Base-by-base conservation (phyloP, 2,329 filamentous ascomycete genomes). In the Malbranchea zuffiana region DNA sequence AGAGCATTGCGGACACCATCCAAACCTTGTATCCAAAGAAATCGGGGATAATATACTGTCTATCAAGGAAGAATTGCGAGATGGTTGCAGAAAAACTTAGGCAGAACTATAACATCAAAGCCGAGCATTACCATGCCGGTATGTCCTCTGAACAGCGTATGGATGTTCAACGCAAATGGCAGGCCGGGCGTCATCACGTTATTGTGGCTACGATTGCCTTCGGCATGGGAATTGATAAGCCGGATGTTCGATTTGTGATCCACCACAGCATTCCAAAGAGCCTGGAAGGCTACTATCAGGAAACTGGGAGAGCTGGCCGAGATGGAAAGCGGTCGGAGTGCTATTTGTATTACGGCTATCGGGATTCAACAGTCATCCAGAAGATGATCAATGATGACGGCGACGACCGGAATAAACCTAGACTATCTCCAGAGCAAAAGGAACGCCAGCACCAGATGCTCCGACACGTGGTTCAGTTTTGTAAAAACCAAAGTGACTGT, bases 191-290 rank as follows among this genome's bases (percentile, higher is more conserved):
- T 35, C 74, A 80, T 50, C 82, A 94, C 48, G 82, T 98, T 21
- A 92, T 98, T 28, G 90, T 98, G 33, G 92, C 90, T 13, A 98
- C 90, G 0, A 96, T 98, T 57, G 90, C 90, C 16, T 98, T 98
- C 55, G 90, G 90, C 5, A 98, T 98, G 90, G 90, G 90, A n/a
- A 98, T 98, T 47, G 90, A 98, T 65, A 98, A 98, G 58, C 75
- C 87, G 1, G 82, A 98, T 55, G 90, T 98, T 32, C 82, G 90
- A 18, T 98, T 93, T 55, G 90, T 98, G 21, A 84, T 98, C 26
- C 92, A 98, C 54, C 80, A 93, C 51, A 82, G 78, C 28, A 69
- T 98, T 4, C 90, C 90, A 1, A 96, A 98, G 60, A 95, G 85
- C 50, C 66, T 98, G 37, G 90, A 98, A 61, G 90, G 90, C 1